Base-by-base conservation (phyloP, 495 filamentous ascomycete species). In the Talaromyces liani region DNA sequence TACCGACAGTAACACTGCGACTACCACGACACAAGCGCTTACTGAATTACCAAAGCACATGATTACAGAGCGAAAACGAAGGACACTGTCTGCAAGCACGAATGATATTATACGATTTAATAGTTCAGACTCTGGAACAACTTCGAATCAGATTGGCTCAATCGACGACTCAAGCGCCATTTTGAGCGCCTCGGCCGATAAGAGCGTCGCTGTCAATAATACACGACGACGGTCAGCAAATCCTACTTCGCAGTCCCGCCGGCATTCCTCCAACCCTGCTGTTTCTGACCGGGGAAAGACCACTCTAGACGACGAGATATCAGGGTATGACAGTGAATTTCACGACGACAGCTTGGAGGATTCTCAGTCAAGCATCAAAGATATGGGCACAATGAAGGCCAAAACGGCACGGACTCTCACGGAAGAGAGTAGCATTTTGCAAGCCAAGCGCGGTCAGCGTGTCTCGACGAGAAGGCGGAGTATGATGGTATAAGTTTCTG, bases 401-500 rank as follows among this genome's bases (percentile, higher is more conserved):
- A 55, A 61, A 58, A 27, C 34, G 47, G 63, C 58, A 58, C 62
- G 64, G 36, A 62, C 27, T 20, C 29, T 63, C 2, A 6, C 65
- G 6, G 51, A 58, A 56, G 64, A 64, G 8, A 65, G 72, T 34
- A 65, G 72, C 27, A 41, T 55, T 10, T 64, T 29, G 57, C 66
- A 71, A 61, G 65, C 34, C 16, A 67, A 66, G 41, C 72, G 75
- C 7, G 69, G 69, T 14, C 73, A 75, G 33, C 68, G 79, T 29
- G 70, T 75, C 29, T 74, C 75, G 25, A 72, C 76, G 36, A 68
- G 81, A 57, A 73, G 81, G 64, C 78, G 72, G 67, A 84, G 81
- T 63, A 84, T 82, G 80, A 79, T 84, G 77, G 65, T 84, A 55
- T 83, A 75, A 29, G 55, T 39, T 2, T 14, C 16, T 60, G n/a